Conservation (phyloP, 2,329 filamentous ascomycete genomes). For the Alternaria infectoria region DNA sequence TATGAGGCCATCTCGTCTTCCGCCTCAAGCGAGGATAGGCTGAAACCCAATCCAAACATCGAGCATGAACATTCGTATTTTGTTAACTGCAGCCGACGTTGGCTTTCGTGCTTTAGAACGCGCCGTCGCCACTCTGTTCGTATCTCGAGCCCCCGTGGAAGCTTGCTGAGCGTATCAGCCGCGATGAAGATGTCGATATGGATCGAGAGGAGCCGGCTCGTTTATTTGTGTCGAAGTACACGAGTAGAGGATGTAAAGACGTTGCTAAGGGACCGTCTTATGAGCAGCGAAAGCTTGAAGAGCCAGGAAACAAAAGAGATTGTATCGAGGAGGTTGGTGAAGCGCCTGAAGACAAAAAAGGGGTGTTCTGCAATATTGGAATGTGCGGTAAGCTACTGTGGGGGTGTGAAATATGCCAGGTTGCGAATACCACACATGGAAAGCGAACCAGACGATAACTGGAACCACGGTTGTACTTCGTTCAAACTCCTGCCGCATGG, state of each 20-base stretch:
- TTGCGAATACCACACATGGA: neutral
- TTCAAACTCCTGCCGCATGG: neutral
- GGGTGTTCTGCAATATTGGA: neutral
- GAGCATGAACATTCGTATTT: neutral
- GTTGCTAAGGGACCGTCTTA: neutral
- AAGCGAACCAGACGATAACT: neutral
- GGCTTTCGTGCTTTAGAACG: neutral
- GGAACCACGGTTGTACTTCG: neutral
- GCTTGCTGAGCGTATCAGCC: neutral
- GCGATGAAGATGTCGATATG: neutral
- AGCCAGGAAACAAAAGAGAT: neutral
- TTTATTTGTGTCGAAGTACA: neutral
- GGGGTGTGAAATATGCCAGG: neutral
- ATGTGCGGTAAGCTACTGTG: neutral
- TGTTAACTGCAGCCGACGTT: neutral
- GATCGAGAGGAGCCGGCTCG: neutral
- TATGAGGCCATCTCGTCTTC: slow-evolving; percentile 31
- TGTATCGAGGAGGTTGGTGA: neutral
- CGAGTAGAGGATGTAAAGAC: neutral
- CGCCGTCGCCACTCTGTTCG: neutral
- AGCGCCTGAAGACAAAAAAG: neutral
- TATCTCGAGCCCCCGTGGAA: neutral
- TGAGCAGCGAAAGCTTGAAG: neutral
- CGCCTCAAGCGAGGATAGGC: slow-evolving; percentile 26
- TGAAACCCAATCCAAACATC: slow-evolving; percentile 35